Evolutionary conservation across 2,329 filamentous ascomycete species (phyloP).

Genomic region (Fusarium mundagurra): DNA sequence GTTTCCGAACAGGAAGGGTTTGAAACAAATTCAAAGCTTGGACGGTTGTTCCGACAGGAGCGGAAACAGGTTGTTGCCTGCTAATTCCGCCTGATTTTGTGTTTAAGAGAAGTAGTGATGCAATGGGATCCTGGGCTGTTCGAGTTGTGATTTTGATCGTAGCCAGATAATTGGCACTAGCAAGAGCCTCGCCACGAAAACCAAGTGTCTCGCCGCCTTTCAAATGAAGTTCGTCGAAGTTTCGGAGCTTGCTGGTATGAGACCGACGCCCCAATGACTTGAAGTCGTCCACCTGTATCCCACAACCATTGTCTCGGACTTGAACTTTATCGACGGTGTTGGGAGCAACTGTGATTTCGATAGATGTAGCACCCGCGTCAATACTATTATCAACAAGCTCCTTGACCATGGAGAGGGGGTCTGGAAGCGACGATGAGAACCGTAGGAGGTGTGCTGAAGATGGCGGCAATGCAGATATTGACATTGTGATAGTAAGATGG

Average conservation of each 20-base stretch:
- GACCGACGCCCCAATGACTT: conserved; percentile 70
- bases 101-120: conserved; percentile 57
- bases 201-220: conserved; percentile 72
- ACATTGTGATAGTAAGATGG: conserved; percentile 48
- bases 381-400: conserved; percentile 82
- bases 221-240: conserved; percentile 68
- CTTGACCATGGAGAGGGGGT: conserved; percentile 72
- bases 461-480: conserved; percentile 60
- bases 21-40: conserved; percentile 68
- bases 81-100: conserved; percentile 45
- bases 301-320: conserved; percentile 78
- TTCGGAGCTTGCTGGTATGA: conserved; percentile 77
- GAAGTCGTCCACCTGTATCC: conserved; percentile 72
- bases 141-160: conserved; percentile 71
- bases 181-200: conserved; percentile 79
- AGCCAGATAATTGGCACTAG: conserved; percentile 70
- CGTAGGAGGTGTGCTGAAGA: conserved; percentile 66
- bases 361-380: conserved; percentile 73
- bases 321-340: conserved; percentile 76
- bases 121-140: conserved; percentile 68
- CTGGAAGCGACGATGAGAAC: conserved; percentile 68
- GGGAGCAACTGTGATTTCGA: conserved; percentile 71
- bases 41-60: conserved; percentile 76
- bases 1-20: conserved; percentile 70
- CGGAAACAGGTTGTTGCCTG: conserved; percentile 52